Base-by-base conservation (phyloP, 2,329 filamentous ascomycete species). In the Dichotomopilus funicola region DNA sequence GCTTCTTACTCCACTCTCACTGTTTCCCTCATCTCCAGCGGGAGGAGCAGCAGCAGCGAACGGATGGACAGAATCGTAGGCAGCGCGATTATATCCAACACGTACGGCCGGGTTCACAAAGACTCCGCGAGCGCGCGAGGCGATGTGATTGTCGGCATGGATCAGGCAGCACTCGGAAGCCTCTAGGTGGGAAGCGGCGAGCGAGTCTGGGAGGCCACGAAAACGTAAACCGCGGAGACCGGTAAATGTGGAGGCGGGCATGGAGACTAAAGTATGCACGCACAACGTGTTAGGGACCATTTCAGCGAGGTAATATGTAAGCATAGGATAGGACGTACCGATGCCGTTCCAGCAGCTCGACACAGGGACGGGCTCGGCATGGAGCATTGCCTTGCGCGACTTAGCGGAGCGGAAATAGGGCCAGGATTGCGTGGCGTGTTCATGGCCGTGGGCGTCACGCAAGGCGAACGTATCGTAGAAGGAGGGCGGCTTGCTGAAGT, bases 131-230 rank as follows among this genome's bases (percentile, higher is more conserved):
- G 44, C 62, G 52, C 44, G 65, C 5, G 76, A 77, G 4, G 83
- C 70, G 1, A 80, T 27, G 19, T 27, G 80, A 62, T 89, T 89
- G 64, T 89, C 87, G 2, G 82, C 81, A 65, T 89, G 87, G 53
- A 89, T 83, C 51, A 91, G 78, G 68, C 88, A 91, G 72, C 87
- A 91, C 70, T 91, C 88, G 11, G 83, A 87, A n/a, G 78, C 88
- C 68, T 91, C 88, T 33, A 91, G 74, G 64, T 89, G 86, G 33
- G 73, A 64, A 6, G 68, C 64, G 2, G 81, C 82, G 1, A 92
- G 78, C 4, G 76, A 77, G 66, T 88, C 85, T 1, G 79, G 70
- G 51, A 86, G 75, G 19, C 78, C 84, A 31, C 86, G 82, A 65
- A 88, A 89, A 5, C 68, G 69, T 0, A 88, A 72, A 3, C 58